Conservation (phyloP, 805 yeast species). For the Candida insectalens region DNA sequence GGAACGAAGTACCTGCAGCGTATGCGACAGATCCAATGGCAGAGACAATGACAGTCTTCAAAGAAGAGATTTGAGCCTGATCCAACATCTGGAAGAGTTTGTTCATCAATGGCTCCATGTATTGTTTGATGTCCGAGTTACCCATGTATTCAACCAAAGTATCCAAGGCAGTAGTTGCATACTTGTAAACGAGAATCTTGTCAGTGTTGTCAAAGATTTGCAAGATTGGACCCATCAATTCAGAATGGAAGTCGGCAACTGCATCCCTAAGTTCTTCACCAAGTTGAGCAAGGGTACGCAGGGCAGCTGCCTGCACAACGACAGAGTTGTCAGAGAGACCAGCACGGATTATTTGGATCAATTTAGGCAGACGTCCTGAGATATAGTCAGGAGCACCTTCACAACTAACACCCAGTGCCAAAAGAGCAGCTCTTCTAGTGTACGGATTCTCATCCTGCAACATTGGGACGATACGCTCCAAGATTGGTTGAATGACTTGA, state of each 20-base stretch:
- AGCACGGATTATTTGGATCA: constrained; percentile 60
- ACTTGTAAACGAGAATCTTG: constrained; percentile 74
- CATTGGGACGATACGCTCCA: constrained; percentile 51
- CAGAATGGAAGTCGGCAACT: constrained; percentile 75
- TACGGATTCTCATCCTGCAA: constrained; percentile 54
- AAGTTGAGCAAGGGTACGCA: constrained; percentile 68
- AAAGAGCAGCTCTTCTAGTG: constrained; percentile 80
- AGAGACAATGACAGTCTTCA: constrained; percentile 76
- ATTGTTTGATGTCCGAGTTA: constrained; percentile 69
- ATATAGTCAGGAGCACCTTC: constrained; percentile 93
- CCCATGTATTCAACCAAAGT: constrained; percentile 87
- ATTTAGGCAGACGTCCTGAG: constrained; percentile 61
- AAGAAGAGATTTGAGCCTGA: constrained; percentile 62
- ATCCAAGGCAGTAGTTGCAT: constrained; percentile 87
- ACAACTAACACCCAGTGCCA: constrained; percentile 73
- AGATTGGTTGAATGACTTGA: constrained; percentile 76
- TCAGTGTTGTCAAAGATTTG: constrained; percentile 80
- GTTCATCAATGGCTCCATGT: constrained; percentile 84
- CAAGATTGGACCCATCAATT: constrained; percentile 78
- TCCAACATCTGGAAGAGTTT: constrained; percentile 78
- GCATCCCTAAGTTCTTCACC: constrained; percentile 79
- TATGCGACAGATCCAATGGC: constrained; percentile 97
- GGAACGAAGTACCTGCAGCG: constrained; percentile 82
- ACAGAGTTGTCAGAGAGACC: constrained; percentile 73
- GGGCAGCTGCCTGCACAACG: constrained; percentile 76